A percentile compares a stretch with the other conserved stretches of the same genome.
Evolutionary conservation across 306 rosid species (phyloP).

Genomic region (Cucurbita argyrosperma): DNA sequence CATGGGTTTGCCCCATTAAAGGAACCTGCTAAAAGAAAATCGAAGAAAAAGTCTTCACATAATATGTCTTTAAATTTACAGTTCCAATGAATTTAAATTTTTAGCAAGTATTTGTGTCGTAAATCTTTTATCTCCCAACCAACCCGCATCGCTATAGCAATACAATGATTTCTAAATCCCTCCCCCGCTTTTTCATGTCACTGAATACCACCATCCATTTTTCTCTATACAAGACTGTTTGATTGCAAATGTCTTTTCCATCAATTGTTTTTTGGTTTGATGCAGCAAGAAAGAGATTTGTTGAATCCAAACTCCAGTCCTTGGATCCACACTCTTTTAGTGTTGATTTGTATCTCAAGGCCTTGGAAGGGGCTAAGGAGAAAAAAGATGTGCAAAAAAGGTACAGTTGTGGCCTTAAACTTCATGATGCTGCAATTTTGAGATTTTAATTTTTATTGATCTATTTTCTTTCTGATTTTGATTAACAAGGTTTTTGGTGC

Average conservation of each 20-base stretch:
- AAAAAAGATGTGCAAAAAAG: slow-evolving; percentile 67
- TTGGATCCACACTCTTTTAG: slow-evolving; percentile 51
- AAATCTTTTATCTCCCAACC: background rate
- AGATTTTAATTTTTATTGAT: background rate
- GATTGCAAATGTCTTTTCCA: background rate
- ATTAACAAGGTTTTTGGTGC: slow-evolving; percentile 20
- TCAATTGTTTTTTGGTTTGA: background rate
- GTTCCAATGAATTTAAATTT: background rate
- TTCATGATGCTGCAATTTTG: slow-evolving; percentile 10
- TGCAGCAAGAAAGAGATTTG: slow-evolving; percentile 79
- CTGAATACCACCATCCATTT: background rate
- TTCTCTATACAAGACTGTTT: background rate
- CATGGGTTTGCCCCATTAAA: background rate
- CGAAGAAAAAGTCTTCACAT: background rate
- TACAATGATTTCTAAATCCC: too few relatives aligned
- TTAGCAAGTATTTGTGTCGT: background rate
- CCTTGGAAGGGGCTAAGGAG: slow-evolving; percentile 65
- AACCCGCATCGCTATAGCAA: too few relatives aligned
- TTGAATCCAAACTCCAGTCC: slow-evolving; percentile 62
- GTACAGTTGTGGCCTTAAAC: slow-evolving; percentile 17
- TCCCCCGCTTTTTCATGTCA: background rate
- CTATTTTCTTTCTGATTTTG: slow-evolving; percentile 3
- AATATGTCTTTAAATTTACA: background rate
- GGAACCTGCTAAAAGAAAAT: background rate
- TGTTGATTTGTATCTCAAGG: slow-evolving; percentile 45